These are phyloP conservation scores for Lentinula lateritia DNA, from an alignment of 768 basidiomycete species.

Conservation along the genomic window DNA sequence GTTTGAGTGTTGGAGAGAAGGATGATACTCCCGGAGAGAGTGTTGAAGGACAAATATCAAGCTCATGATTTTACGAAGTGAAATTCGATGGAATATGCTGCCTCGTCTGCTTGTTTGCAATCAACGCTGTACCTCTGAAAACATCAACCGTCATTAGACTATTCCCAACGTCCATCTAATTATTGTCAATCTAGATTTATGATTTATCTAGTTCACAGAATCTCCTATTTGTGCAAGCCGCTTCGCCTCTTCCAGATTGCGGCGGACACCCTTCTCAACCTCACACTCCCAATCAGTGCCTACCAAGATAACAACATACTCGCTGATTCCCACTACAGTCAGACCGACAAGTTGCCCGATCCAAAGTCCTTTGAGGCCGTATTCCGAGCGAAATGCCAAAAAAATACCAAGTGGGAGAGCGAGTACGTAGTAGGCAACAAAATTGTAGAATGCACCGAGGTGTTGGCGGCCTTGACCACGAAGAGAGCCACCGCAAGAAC, in stretches of 20 bases:
- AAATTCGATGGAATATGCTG: too few relatives aligned
- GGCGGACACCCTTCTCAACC: slow-evolving; percentile 44
- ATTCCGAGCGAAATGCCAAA: slow-evolving; percentile 51
- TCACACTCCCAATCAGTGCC: slow-evolving; percentile 61
- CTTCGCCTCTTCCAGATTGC: slow-evolving; percentile 44
- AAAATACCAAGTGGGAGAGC: slow-evolving; percentile 76
- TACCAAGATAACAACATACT: slow-evolving; percentile 57
- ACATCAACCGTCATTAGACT: too few relatives aligned
- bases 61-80: too few relatives aligned
- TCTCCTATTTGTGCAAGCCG: slow-evolving; percentile 5
- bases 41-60: too few relatives aligned
- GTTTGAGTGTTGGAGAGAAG: not conserved
- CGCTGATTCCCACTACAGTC: slow-evolving; percentile 64
- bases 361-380: slow-evolving; percentile 73
- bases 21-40: not conserved
- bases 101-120: too few relatives aligned
- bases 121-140: too few relatives aligned
- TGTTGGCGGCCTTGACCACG: slow-evolving; percentile 76
- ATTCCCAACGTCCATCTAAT: too few relatives aligned
- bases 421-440: slow-evolving; percentile 72
- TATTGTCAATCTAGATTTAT: too few relatives aligned
- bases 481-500: slow-evolving; percentile 65
- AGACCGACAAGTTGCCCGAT: slow-evolving; percentile 75
- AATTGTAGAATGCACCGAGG: slow-evolving; percentile 69
- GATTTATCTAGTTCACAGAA: not conserved